Evolutionary conservation across 257 asterid species (phyloP).

Genomic region (Anisodus tanguticus): DNA sequence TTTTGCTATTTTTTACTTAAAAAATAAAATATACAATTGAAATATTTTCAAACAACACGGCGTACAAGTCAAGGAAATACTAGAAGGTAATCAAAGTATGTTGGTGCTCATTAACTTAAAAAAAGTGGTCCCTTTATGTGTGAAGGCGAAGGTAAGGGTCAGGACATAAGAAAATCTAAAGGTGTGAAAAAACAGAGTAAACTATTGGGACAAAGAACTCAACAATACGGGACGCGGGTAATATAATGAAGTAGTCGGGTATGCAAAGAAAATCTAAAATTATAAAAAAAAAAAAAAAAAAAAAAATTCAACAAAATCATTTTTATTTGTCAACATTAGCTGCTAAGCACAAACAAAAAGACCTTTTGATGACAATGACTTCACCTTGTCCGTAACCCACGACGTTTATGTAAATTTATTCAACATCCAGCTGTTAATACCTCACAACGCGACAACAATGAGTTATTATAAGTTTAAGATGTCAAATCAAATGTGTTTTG

Average conservation of each 20-base stretch:
- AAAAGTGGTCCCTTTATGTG: not conserved
- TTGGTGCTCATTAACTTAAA: not conserved
- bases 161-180: not conserved
- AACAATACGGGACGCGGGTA: no score
- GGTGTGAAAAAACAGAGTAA: not conserved
- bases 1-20: no score
- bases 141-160: not conserved
- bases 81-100: no score
- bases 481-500: not conserved
- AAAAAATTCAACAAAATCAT: no score
- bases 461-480: not conserved
- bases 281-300: no score
- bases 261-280: no score
- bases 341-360: slow-evolving; percentile 29
- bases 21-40: no score
- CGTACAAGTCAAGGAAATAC: no score
- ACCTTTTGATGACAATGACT: slow-evolving; percentile 48
- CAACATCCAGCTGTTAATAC: slow-evolving; percentile 43
- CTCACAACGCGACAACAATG: slow-evolving; percentile 44
- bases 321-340: slow-evolving; percentile 25
- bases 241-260: no score
- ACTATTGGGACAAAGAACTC: not conserved
- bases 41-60: no score
- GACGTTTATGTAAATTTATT: not conserved
- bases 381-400: slow-evolving; percentile 40